These are phyloP conservation scores for Ceriops decandra DNA, from an alignment of 345 rosid species.

Conservation along the genomic window DNA sequence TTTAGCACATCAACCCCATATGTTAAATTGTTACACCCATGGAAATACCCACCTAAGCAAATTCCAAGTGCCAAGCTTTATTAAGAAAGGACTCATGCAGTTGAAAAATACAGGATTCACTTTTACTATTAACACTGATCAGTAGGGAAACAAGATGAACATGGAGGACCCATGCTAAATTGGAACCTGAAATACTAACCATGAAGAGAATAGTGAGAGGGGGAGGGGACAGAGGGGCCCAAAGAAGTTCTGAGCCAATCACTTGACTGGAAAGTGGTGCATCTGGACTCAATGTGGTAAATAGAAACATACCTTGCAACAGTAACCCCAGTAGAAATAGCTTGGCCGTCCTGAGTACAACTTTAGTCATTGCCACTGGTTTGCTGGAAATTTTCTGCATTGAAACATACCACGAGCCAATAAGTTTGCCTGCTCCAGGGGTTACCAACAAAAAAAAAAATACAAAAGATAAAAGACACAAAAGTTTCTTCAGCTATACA, in stretches of 20 bases:
- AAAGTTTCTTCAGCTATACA: too few relatives aligned
- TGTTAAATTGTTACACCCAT: conserved; percentile 44
- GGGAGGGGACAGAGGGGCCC: background rate
- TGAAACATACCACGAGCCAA: background rate
- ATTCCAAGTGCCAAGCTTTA: conserved; percentile 10
- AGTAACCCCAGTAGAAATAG: conserved; percentile 48
- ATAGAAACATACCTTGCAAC: conserved; percentile 47
- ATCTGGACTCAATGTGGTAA: background rate
- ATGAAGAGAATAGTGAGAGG: background rate
- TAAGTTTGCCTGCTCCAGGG: conserved; percentile 9
- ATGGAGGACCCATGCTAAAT: background rate
- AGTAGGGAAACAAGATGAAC: background rate
- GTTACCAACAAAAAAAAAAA: too few relatives aligned
- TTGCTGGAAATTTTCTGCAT: conserved; percentile 47
- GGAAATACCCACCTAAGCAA: conserved; percentile 50
- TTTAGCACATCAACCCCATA: conserved; percentile 53
- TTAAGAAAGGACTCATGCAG: background rate
- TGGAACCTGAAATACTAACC: background rate
- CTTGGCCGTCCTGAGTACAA: conserved; percentile 35
- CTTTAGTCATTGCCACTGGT: conserved; percentile 44
- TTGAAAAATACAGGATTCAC: background rate
- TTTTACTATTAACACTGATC: background rate
- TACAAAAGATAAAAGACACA: too few relatives aligned
- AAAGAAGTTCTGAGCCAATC: background rate
- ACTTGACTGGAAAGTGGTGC: background rate